Evolutionary conservation across 2,329 filamentous ascomycete species (phyloP).

Genomic region (Cladosporium sp.): DNA sequence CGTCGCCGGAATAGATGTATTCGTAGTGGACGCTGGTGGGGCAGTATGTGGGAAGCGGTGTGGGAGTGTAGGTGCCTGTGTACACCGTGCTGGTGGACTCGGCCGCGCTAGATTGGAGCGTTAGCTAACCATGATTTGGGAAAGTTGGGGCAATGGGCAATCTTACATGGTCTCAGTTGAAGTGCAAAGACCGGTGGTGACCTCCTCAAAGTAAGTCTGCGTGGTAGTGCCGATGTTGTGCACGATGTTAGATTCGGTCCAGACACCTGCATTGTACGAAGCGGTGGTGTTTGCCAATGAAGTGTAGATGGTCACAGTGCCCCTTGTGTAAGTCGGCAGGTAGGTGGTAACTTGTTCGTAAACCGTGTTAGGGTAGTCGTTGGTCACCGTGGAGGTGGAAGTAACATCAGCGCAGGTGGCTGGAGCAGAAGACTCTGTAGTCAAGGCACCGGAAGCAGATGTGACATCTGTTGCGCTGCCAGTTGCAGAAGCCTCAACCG

Average conservation of each 20-base stretch:
- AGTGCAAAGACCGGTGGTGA: constrained; percentile 1
- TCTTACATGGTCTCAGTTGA: not conserved
- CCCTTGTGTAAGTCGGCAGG: not conserved
- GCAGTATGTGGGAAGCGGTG: not conserved
- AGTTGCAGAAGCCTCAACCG: not conserved
- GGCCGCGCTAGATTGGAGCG: not conserved
- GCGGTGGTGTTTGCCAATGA: not conserved
- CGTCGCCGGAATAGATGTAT: not conserved
- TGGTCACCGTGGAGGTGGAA: not conserved
- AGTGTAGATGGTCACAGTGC: not conserved
- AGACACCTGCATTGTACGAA: not conserved
- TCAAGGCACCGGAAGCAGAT: not conserved
- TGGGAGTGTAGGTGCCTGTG: constrained; percentile 3
- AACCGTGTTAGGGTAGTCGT: not conserved
- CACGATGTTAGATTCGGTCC: not conserved
- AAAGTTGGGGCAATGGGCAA: not conserved
- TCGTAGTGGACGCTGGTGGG: not conserved
- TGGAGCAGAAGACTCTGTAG: not conserved
- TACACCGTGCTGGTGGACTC: constrained; percentile 15
- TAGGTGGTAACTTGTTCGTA: not conserved
- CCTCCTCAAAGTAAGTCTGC: not conserved
- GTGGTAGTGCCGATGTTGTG: constrained; percentile 1
- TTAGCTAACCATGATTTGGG: not conserved
- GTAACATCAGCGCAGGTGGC: constrained; percentile 1
- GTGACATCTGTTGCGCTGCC: not conserved